Base-by-base conservation (phyloP, 768 basidiomycete genomes). In the Pisolithus microcarpus region DNA sequence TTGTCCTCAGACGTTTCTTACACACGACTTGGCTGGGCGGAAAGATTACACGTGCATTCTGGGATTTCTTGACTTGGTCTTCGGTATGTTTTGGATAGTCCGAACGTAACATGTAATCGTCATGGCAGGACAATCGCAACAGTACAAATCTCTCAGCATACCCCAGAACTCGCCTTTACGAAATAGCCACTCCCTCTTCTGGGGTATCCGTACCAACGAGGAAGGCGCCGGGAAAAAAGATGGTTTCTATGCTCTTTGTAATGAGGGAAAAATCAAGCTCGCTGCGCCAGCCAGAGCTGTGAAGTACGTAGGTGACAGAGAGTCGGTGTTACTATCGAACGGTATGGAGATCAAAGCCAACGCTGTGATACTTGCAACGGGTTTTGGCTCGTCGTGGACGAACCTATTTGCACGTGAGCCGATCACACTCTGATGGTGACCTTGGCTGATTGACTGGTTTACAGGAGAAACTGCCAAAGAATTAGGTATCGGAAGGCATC, bases 1-100 rank as follows among this genome's bases (percentile, higher is more conserved):
- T 15, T 52, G 24, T 50, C 19, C 52, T 34, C 55, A 77, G 74
- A 54, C 77, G 77, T 3, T 84, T 84, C 60, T 65, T 85, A 16
- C 84, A 86, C 53, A 76, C 68, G 0, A 84, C 81, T 3, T 73
- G 72, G 59, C 38, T 84, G 0, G 84, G 84, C 1, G 70, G 71
- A 47, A 74, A 66, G 40, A 73, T 85, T 21, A 75, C 75, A 1
- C 70, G 67, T 26, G 65, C 59, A 18, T 64, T 82, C 38, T 82
- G 81, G 77, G 64, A 65, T 7, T 62, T 64, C 18, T 65, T 84
- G 3, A 58, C 60, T 9, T 56, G 59, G 50, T 59, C 55, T 34
- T 74, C 77, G 30, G 80, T 80, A 56, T 43, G 71, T 59, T 18
- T 7, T 18, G 4, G 1, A 26, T 6, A 48, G 26, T 49, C 43